A percentile compares a stretch with the other conserved stretches of the same genome.
phyloP scores from a whole-genome alignment of 257 asterid genomes.

The Penstemon newberryi region DNA sequence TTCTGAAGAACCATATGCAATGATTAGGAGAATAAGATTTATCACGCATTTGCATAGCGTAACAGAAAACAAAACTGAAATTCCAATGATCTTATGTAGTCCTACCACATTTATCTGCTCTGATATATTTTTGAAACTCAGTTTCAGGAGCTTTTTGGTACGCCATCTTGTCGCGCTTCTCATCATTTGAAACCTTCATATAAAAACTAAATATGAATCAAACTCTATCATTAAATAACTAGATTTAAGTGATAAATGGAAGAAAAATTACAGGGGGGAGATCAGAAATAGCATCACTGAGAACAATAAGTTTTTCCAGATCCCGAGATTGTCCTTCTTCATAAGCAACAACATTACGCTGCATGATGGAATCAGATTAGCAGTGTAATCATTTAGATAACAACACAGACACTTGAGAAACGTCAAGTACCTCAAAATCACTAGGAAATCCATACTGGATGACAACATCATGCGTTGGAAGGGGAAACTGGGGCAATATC shows the following conservation, averaged over 20 bases:
- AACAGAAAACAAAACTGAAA: conserved; percentile 19
- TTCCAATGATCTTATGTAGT: conserved; percentile 13
- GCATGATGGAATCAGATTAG: conserved; percentile 34
- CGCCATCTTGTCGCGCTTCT: conserved; percentile 41
- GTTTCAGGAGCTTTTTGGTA: conserved; percentile 36
- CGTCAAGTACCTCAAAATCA: conserved; percentile 48
- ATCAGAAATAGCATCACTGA: conserved; percentile 51
- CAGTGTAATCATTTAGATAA: conserved; percentile 8
- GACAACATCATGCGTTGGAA: conserved; percentile 54
- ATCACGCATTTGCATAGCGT: too few relatives aligned
- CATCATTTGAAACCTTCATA: conserved; percentile 47
- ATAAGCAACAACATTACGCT: conserved; percentile 57
- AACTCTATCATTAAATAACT: conserved; percentile 19
- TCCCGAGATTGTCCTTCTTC: conserved; percentile 45
- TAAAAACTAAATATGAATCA: conserved; percentile 22
- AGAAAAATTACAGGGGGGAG: conserved; percentile 45
- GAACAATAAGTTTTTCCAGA: conserved; percentile 40
- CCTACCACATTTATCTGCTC: conserved; percentile 49
- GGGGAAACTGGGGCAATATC: conserved; percentile 55
- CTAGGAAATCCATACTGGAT: conserved; percentile 44
- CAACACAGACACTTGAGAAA: conserved; percentile 2
- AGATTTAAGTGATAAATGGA: conserved; percentile 12
- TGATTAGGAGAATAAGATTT: conserved; percentile 10
- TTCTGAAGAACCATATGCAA: conserved; percentile 13
- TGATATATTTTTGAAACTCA: conserved; percentile 47